Conservation (phyloP, 345 rosid species). For the Rubroshorea leprosula region DNA sequence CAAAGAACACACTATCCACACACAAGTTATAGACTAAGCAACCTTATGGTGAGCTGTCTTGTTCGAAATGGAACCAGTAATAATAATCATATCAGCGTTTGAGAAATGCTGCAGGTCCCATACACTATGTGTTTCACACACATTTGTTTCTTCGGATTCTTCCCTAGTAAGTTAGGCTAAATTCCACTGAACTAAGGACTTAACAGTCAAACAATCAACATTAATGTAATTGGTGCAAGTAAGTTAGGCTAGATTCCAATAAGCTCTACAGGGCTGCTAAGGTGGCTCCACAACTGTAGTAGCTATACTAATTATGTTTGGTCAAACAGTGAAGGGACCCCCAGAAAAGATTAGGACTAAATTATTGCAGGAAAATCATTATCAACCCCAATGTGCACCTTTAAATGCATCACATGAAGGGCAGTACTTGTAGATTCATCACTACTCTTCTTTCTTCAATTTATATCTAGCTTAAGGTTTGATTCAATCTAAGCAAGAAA, state of each 20-base stretch:
- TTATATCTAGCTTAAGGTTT: too few relatives aligned
- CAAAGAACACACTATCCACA: not conserved
- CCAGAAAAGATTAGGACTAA: not conserved
- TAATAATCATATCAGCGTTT: constrained; percentile 6
- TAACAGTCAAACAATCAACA: constrained; percentile 1
- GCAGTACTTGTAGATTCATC: not conserved
- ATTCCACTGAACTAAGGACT: too few relatives aligned
- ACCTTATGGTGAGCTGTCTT: constrained; percentile 23
- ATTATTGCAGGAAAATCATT: constrained; percentile 19
- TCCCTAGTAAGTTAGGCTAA: constrained; percentile 8
- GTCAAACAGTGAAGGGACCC: constrained; percentile 7
- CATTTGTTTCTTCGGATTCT: constrained; percentile 22
- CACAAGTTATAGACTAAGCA: not conserved
- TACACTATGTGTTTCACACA: not conserved
- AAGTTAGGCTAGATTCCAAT: too few relatives aligned
- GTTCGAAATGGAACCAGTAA: constrained; percentile 16
- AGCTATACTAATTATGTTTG: not conserved
- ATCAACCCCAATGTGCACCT: not conserved
- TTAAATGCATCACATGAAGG: not conserved
- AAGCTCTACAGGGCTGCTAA: constrained; percentile 4
- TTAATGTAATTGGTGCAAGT: too few relatives aligned
- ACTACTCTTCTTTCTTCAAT: not conserved
- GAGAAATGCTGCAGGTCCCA: not conserved
- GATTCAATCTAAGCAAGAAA: too few relatives aligned
- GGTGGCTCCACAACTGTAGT: not conserved